Evolutionary conservation across 225 moss, liverwort and hornwort genomes (phyloP).

Genomic region (Climacium dendroides): DNA sequence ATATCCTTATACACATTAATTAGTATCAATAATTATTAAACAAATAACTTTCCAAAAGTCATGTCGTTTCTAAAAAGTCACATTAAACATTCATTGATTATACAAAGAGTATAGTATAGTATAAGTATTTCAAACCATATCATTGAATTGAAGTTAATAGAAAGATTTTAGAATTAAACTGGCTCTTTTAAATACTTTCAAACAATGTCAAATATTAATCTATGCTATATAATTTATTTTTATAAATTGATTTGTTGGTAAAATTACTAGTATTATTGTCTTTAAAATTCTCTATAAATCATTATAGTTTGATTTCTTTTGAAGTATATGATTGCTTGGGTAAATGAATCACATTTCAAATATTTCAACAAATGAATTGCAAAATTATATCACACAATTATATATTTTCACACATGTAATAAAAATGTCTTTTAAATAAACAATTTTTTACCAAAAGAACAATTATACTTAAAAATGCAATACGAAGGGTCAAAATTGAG

Average conservation of each 20-base stretch:
- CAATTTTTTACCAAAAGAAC: rapidly evolving
- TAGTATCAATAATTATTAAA: not conserved
- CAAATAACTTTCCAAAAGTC: not conserved
- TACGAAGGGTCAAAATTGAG: conserved; percentile 12
- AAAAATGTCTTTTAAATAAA: not conserved
- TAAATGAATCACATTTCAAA: not conserved
- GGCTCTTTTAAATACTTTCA: not conserved
- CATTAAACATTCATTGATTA: rapidly evolving
- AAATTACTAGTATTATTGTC: not conserved
- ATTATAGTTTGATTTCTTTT: too few species aligned
- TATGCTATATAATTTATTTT: not conserved
- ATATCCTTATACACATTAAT: not conserved
- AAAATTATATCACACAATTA: rapidly evolving
- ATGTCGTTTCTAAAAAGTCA: not conserved
- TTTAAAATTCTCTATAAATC: not conserved
- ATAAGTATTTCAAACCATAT: not conserved
- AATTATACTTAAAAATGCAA: not conserved
- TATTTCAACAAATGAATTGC: too few species aligned
- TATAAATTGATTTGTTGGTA: not conserved
- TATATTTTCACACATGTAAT: rapidly evolving
- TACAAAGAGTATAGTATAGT: too few species aligned
- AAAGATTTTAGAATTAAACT: not conserved
- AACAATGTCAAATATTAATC: not conserved
- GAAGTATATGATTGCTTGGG: rapidly evolving
- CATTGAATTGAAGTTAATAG: too few species aligned